These are phyloP conservation scores for Phytophthora palmivora DNA, from an alignment of 352 stramenopile genomes.

Conservation along the genomic window DNA sequence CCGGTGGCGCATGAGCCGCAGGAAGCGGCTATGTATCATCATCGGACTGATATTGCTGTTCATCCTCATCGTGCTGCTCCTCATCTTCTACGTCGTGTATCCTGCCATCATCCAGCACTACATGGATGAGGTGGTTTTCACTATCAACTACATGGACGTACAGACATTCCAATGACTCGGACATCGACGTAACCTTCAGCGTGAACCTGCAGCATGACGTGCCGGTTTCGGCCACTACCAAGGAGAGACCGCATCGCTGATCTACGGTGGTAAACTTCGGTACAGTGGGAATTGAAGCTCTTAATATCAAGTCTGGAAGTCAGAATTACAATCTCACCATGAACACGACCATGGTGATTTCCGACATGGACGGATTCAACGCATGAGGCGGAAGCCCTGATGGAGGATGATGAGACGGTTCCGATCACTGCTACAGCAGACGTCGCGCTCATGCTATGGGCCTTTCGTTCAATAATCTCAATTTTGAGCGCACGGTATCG, in stretches of 20 bases:
- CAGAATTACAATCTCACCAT: constrained; percentile 65
- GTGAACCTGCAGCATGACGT: constrained; percentile 56
- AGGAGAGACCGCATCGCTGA: constrained; percentile 44
- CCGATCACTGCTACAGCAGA: constrained; percentile 40
- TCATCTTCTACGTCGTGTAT: constrained; percentile 52
- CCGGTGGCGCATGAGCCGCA: constrained; percentile 54
- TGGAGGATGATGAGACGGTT: constrained; percentile 49
- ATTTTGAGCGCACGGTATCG: constrained; percentile 52
- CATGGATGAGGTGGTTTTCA: constrained; percentile 56
- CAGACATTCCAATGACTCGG: constrained; percentile 45
- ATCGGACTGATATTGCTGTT: constrained; percentile 42
- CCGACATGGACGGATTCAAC: constrained; percentile 53
- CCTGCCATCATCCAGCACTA: constrained; percentile 62
- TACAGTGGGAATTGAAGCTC: constrained; percentile 44
- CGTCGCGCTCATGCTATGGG: constrained; percentile 50
- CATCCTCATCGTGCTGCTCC: constrained; percentile 53
- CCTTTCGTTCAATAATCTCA: constrained; percentile 52
- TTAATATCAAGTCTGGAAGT: constrained; percentile 51
- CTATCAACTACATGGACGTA: constrained; percentile 75
- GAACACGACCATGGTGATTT: constrained; percentile 41
- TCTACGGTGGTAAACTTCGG: constrained; percentile 52
- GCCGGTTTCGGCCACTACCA: constrained; percentile 44
- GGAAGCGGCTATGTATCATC: constrained; percentile 45
- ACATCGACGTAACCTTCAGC: constrained; percentile 57
- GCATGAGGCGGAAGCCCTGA: constrained; percentile 43